Base-by-base conservation (phyloP, 2,329 filamentous ascomycete species). In the Fulvia fulva region DNA sequence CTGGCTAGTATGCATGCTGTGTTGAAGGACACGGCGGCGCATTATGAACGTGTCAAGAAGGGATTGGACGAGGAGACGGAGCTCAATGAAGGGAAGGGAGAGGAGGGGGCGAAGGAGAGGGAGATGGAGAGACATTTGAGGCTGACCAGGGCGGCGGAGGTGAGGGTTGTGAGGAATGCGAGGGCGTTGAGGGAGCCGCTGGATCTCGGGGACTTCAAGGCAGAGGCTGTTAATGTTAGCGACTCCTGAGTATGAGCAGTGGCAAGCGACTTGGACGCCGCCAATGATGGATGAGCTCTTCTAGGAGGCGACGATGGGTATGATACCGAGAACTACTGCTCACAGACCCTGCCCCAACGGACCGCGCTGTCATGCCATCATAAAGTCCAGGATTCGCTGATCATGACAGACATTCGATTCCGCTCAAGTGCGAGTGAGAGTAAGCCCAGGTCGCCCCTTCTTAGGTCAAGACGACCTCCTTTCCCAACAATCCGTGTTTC, bases 1-100 rank as follows among this genome's bases (percentile, higher is more conserved):
- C 77, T 97, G 25, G 91, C 89, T 8, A 94, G 88, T 70, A 97
- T 99, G 93, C 90, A 97, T 71, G 85, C 87, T 66, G 86, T 97
- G 41, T 78, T 99, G 46, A 79, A 80, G 64, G 83, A 82, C 72
- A 90, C 87, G 6, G 81, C 85, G 65, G 79, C 80, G 60, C 84
- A 83, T 65, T 89, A 91, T 57, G 81, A 87, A 65, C 78, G 81
- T 60, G 85, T 85, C 65, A 83, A 93, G 78, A 77, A 71, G 34
- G 65, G 57, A 52, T 73, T 76, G 53, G 71, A 79, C 55, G 75
- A 68, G 11, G 76, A 81, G 58, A 75, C 80, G 62, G 75, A 75
- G 63, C 74, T 75, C 67, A 77, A 73, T 63, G 80, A 76, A 52
- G 67, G 68, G 1, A 74, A 69, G 46, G 75, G 75, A 3, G 72